Conservation (phyloP, 2,329 filamentous ascomycete species). For the Xylaria sp. region DNA sequence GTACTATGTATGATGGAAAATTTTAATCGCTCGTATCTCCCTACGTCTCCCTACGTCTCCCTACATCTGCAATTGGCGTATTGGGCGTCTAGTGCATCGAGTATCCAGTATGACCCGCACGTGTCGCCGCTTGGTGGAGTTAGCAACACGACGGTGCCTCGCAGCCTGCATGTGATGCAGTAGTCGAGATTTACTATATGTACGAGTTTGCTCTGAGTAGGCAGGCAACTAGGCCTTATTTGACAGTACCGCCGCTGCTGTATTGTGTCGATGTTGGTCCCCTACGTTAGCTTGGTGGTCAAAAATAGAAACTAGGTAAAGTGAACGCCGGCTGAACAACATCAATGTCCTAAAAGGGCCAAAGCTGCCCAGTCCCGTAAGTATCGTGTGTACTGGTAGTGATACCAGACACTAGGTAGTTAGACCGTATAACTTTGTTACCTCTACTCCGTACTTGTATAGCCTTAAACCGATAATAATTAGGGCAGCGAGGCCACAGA, state of each 20-base stretch:
- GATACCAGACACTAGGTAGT: too few species aligned
- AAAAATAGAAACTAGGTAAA: constrained; percentile 24
- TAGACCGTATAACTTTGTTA: too few species aligned
- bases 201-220: too few species aligned
- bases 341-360: constrained; percentile 5
- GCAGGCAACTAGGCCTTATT: constrained; percentile 5
- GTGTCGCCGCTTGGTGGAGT: constrained; percentile 38
- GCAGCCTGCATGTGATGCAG: constrained; percentile 41
- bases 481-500: constrained; percentile 10
- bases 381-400: too few species aligned
- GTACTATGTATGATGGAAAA: constrained; percentile 24
- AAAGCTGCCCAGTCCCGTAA: background rate
- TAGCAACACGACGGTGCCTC: constrained; percentile 41
- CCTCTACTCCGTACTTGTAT: background rate
- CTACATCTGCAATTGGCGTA: constrained; percentile 35
- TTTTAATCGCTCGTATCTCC: constrained; percentile 32
- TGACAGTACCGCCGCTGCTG: constrained; percentile 1
- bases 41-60: constrained; percentile 8
- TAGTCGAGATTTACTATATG: constrained; percentile 31
- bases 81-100: constrained; percentile 44
- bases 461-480: constrained; percentile 4
- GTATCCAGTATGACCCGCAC: constrained; percentile 35
- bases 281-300: constrained; percentile 17
- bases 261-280: constrained; percentile 3
- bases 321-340: constrained; percentile 2